These are phyloP conservation scores for Suillus occidentalis DNA, from an alignment of 768 basidiomycete species.

Conservation along the genomic window DNA sequence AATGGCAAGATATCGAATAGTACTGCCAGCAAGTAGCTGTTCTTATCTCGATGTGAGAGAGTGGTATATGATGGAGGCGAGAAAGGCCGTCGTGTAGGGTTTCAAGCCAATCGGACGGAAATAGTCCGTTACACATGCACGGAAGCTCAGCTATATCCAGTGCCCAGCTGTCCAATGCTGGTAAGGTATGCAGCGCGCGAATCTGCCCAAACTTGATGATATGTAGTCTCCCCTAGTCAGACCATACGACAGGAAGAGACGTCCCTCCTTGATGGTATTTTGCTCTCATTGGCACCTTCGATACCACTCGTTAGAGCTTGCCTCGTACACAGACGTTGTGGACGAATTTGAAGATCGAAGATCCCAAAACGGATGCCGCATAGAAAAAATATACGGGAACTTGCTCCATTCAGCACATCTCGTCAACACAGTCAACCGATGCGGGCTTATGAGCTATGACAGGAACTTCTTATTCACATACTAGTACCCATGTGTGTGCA, in stretches of 20 bases:
- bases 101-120: no score
- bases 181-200: no score
- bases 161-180: no score
- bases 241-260: background rate
- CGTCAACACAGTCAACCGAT: background rate
- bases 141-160: no score
- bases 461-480: background rate
- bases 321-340: background rate
- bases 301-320: background rate
- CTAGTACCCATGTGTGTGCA: background rate
- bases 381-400: background rate
- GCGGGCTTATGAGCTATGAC: background rate
- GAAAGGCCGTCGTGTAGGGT: no score
- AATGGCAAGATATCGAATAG: no score
- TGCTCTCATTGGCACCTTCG: background rate
- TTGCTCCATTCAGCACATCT: background rate
- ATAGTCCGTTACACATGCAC: no score
- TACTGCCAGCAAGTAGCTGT: no score
- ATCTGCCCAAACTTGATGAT: constrained; percentile 68
- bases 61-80: no score
- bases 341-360: background rate
- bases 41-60: no score
- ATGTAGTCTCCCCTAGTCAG: constrained; percentile 18
- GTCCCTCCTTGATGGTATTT: background rate
- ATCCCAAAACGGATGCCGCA: background rate